phyloP scores from a whole-genome alignment of 139 green algal genomes.

The Chlamydomonas incerta region DNA sequence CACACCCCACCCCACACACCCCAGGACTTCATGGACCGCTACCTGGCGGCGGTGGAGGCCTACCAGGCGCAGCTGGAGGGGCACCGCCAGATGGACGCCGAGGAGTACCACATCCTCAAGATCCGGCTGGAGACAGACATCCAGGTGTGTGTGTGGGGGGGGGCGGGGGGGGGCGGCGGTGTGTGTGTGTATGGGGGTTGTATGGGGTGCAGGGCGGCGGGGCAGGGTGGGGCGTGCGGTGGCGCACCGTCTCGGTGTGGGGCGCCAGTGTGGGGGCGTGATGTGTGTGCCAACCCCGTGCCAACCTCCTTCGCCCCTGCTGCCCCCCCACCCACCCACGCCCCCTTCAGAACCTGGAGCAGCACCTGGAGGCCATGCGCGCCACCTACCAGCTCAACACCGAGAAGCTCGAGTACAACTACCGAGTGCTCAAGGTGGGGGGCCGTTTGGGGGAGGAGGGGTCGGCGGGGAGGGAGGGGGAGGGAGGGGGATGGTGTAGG shows the following conservation, averaged over 20 bases:
- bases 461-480: constrained; percentile 48
- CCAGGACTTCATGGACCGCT: constrained; percentile 62
- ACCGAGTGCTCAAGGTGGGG: constrained; percentile 82
- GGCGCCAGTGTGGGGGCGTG: too few species aligned
- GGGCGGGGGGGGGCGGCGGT: too few species aligned
- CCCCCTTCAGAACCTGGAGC: constrained; percentile 73
- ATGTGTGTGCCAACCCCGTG: too few species aligned
- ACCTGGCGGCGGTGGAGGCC: constrained; percentile 60
- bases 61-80: constrained; percentile 66
- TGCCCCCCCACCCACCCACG: too few species aligned
- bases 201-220: too few species aligned
- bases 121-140: constrained; percentile 87
- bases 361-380: constrained; percentile 87
- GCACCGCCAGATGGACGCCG: constrained; percentile 71
- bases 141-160: not conserved
- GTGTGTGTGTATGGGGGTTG: too few species aligned
- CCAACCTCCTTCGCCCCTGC: too few species aligned
- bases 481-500: not conserved
- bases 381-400: constrained; percentile 91
- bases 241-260: too few species aligned
- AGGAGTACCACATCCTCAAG: constrained; percentile 91
- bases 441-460: not conserved
- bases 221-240: too few species aligned
- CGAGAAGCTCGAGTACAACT: constrained; percentile 96
- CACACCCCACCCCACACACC: too few species aligned